Evolutionary conservation across 306 rosid species (phyloP).

Genomic region (Spatholobus suberectus): DNA sequence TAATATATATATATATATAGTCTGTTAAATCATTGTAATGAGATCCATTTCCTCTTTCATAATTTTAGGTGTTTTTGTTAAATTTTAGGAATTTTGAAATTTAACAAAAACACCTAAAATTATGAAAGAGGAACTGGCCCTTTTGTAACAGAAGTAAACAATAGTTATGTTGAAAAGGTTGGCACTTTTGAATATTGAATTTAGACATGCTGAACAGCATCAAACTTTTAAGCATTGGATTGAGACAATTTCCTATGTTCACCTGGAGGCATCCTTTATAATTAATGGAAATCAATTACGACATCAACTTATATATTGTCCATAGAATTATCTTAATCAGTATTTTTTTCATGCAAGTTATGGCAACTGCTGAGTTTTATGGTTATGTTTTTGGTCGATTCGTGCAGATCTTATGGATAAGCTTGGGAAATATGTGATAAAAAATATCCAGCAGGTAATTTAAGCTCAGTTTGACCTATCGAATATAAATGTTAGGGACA

Average conservation of each 20-base stretch:
- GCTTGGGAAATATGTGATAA: conserved; percentile 52
- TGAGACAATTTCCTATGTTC: not conserved
- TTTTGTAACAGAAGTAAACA: not conserved
- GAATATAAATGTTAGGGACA: not conserved
- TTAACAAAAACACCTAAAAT: too few relatives aligned
- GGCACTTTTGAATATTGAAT: not conserved
- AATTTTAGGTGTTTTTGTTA: too few relatives aligned
- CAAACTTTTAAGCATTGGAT: not conserved
- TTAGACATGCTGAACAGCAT: not conserved
- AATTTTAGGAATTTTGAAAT: too few relatives aligned
- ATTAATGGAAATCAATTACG: conserved; percentile 1
- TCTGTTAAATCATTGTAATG: too few relatives aligned
- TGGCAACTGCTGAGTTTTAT: not conserved
- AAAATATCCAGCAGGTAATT: conserved; percentile 74
- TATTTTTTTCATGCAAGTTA: not conserved
- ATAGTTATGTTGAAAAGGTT: not conserved
- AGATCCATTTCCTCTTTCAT: not conserved
- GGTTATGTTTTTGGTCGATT: conserved; percentile 7
- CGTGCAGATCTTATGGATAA: conserved; percentile 52
- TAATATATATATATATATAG: too few relatives aligned
- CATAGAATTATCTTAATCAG: not conserved
- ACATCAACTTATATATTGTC: not conserved
- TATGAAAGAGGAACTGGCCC: too few relatives aligned
- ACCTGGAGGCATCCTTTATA: not conserved
- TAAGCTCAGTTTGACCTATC: not conserved